Conservation (phyloP, 1,284 basidiomycete genomes). For the Fistulinella staudtii region DNA sequence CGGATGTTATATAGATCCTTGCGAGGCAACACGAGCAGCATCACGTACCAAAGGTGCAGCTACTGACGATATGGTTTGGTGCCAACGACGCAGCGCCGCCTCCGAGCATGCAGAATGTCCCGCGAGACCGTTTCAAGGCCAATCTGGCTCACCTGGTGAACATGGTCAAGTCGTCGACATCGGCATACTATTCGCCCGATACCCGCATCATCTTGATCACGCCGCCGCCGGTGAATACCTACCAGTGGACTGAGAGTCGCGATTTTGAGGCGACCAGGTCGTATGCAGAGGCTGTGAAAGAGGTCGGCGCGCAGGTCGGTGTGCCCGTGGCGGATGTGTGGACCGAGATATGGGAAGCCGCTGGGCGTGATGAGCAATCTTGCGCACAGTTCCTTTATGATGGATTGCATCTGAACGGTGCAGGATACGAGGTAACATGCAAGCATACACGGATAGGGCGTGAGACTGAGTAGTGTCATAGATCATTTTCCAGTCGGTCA, state of each 20-base stretch:
- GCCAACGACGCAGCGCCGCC: constrained; percentile 76
- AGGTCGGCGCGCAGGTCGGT: constrained; percentile 50
- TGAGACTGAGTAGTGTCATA: constrained; percentile 27
- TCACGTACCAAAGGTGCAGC: constrained; percentile 56
- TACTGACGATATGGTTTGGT: constrained; percentile 86
- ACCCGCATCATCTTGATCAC: constrained; percentile 80
- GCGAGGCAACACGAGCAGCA: constrained; percentile 49
- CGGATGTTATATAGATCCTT: constrained; percentile 41
- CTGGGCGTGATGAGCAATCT: constrained; percentile 52
- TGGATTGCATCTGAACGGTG: constrained; percentile 72
- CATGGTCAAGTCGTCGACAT: constrained; percentile 58
- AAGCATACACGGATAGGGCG: not conserved
- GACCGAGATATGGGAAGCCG: constrained; percentile 61
- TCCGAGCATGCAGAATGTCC: constrained; percentile 65
- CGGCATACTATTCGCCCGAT: constrained; percentile 64
- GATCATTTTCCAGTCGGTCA: constrained; percentile 65
- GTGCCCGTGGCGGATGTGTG: constrained; percentile 71
- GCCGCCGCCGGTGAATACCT: constrained; percentile 76
- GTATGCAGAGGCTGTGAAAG: constrained; percentile 70
- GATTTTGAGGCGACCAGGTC: constrained; percentile 54
- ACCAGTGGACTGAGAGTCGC: constrained; percentile 54
- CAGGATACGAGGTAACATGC: constrained; percentile 60
- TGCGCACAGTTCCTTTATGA: constrained; percentile 56
- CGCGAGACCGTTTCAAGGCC: constrained; percentile 59
- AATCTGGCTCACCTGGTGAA: constrained; percentile 66